Conservation (phyloP, 495 filamentous ascomycete species). For the Hypoxylon cercidicola region DNA sequence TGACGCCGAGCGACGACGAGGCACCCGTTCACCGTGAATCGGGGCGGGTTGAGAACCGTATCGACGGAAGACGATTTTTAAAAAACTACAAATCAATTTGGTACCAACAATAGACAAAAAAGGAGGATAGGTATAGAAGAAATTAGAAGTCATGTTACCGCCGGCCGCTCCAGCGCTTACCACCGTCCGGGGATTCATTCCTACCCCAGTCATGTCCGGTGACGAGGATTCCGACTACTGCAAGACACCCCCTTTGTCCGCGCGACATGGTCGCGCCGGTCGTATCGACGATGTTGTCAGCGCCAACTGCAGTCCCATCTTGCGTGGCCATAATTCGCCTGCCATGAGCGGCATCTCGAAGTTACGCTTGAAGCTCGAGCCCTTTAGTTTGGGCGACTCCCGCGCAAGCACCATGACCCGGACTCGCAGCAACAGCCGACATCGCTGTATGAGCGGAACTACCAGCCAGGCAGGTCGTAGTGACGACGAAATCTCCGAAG, state of each 20-base stretch:
- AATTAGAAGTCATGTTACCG: constrained; percentile 48
- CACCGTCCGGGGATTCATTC: constrained; percentile 77
- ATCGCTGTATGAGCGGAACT: constrained; percentile 43
- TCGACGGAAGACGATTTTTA: constrained; percentile 29
- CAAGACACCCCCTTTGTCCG: constrained; percentile 49
- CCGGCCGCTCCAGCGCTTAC: constrained; percentile 71
- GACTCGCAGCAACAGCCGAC: constrained; percentile 53
- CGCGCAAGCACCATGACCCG: constrained; percentile 55
- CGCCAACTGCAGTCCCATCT: constrained; percentile 68
- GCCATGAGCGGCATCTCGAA: constrained; percentile 76
- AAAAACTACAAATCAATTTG: constrained; percentile 15
- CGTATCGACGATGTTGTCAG: constrained; percentile 65
- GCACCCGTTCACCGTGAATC: constrained; percentile 55
- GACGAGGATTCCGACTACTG: constrained; percentile 85
- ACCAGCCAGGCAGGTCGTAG: constrained; percentile 48
- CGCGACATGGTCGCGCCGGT: constrained; percentile 45
- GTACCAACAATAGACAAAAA: constrained; percentile 53
- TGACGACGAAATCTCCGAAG: constrained; percentile 57
- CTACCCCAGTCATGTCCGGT: constrained; percentile 80
- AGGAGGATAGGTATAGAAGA: constrained; percentile 58
- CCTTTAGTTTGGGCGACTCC: constrained; percentile 65
- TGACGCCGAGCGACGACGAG: constrained; percentile 63
- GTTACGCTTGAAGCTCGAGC: constrained; percentile 78
- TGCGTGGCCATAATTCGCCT: constrained; percentile 67
- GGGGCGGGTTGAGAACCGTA: constrained; percentile 39